Evolutionary conservation across 2,329 filamentous ascomycete genomes (phyloP).

Genomic region (Beauveria varroae): DNA sequence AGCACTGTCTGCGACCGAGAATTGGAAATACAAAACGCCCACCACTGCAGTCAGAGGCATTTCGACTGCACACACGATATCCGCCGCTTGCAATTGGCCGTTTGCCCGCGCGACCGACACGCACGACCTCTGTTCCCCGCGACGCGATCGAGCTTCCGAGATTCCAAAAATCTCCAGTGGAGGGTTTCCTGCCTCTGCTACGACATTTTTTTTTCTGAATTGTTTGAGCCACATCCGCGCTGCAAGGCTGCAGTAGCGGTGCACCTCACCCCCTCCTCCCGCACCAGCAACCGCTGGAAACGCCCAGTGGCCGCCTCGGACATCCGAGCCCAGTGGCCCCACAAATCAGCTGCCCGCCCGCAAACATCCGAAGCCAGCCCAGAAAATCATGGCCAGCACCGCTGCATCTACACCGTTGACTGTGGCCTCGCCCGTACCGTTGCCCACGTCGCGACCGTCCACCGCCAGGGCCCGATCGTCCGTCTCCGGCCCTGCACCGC

Average conservation of each 20-base stretch:
- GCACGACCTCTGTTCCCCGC: background rate
- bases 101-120: background rate
- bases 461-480: background rate
- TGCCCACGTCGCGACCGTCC: constrained; percentile 13
- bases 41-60: constrained; percentile 1
- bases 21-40: background rate
- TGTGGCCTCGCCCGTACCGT: constrained; percentile 19
- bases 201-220: background rate
- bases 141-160: background rate
- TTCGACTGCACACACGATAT: background rate
- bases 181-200: background rate
- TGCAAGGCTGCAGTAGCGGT: constrained; percentile 5
- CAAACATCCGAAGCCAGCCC: constrained; percentile 10
- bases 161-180: background rate
- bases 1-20: background rate
- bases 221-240: background rate
- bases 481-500: background rate
- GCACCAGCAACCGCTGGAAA: background rate
- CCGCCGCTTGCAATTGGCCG: constrained; percentile 4
- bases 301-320: constrained; percentile 8
- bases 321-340: constrained; percentile 9
- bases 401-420: constrained; percentile 15
- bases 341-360: constrained; percentile 12
- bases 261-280: background rate
- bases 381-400: constrained; percentile 15